phyloP scores from a whole-genome alignment of 1,139 yeast genomes.

The Eremothecium sinecaudum region DNA sequence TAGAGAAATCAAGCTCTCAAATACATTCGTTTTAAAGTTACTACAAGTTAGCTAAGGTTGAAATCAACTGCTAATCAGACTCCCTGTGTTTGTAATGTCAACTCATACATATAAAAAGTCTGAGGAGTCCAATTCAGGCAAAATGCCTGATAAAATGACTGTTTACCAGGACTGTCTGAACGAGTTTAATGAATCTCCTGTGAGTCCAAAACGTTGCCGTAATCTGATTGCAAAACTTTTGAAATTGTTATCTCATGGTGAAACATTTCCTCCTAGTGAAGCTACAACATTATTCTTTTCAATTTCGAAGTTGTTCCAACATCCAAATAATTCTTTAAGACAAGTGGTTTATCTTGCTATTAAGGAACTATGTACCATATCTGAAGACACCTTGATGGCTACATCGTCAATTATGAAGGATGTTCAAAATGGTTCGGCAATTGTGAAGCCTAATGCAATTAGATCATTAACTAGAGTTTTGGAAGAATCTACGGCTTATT shows the following conservation, averaged over 20 bases:
- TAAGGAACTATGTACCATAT: constrained; percentile 74
- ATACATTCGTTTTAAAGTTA: too few species aligned
- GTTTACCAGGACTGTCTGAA: constrained; percentile 93
- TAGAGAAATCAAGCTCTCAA: too few species aligned
- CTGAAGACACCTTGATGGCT: constrained; percentile 93
- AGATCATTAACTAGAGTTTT: constrained; percentile 84
- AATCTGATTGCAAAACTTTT: constrained; percentile 51
- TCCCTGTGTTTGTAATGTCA: constrained; percentile 44
- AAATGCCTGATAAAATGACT: constrained; percentile 86
- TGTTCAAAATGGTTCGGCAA: constrained; percentile 77
- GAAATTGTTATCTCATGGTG: constrained; percentile 72
- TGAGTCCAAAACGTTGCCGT: constrained; percentile 82
- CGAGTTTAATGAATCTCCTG: constrained; percentile 87
- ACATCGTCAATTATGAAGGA: constrained; percentile 97
- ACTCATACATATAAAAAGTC: constrained; percentile 73
- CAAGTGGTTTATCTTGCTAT: constrained; percentile 91
- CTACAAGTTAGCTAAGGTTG: too few species aligned
- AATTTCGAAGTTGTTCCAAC: constrained; percentile 89
- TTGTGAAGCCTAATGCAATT: constrained; percentile 90
- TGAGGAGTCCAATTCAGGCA: constrained; percentile 62
- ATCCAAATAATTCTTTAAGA: constrained; percentile 80
- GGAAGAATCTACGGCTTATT: constrained; percentile 87
- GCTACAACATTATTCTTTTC: constrained; percentile 90
- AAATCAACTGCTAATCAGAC: too few species aligned
- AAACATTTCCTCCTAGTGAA: constrained; percentile 77